Evolutionary conservation across 1,284 basidiomycete genomes (phyloP).

Genomic region (Fomitopsis pinicola): DNA sequence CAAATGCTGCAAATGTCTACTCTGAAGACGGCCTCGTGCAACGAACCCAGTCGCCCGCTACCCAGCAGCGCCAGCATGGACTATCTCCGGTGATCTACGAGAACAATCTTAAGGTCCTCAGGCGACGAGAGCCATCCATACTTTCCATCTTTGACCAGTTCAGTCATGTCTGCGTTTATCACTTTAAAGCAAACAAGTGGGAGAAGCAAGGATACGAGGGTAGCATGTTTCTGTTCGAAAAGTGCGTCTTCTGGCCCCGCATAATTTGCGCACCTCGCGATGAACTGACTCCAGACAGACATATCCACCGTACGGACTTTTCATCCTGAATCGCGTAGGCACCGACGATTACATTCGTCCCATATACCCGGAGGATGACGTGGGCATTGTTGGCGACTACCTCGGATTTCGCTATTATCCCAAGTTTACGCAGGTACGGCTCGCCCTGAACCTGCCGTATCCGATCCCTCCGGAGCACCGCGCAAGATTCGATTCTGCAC

Average conservation of each 20-base stretch:
- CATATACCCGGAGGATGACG: slow-evolving; percentile 76
- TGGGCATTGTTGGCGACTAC: slow-evolving; percentile 60
- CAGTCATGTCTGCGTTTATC: slow-evolving; percentile 79
- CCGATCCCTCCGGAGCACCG: slow-evolving; percentile 22
- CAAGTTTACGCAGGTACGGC: slow-evolving; percentile 55
- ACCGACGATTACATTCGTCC: slow-evolving; percentile 78
- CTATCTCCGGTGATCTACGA: slow-evolving; percentile 40
- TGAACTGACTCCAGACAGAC: slow-evolving; percentile 38
- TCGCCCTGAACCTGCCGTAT: slow-evolving; percentile 32
- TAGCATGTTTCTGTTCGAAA: slow-evolving; percentile 84
- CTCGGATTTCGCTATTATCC: slow-evolving; percentile 76
- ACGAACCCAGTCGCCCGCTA: slow-evolving; percentile 20
- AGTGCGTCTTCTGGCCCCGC: slow-evolving; percentile 40
- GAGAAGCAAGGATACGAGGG: slow-evolving; percentile 85
- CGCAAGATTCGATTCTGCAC: slow-evolving; percentile 22
- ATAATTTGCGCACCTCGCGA: neutral
- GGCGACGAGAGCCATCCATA: slow-evolving; percentile 78
- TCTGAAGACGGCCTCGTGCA: slow-evolving; percentile 14
- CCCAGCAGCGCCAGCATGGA: slow-evolving; percentile 19
- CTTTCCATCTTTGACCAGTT: slow-evolving; percentile 80
- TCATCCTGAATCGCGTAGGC: slow-evolving; percentile 85
- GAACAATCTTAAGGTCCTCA: slow-evolving; percentile 81
- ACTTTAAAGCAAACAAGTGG: slow-evolving; percentile 69
- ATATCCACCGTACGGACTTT: slow-evolving; percentile 83
- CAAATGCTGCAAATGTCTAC: slow-evolving; percentile 16